Percentiles rank a stretch among this genome's conserved stretches.
Conservation (phyloP, 345 rosid genomes). For the Sonneratia alba region DNA sequence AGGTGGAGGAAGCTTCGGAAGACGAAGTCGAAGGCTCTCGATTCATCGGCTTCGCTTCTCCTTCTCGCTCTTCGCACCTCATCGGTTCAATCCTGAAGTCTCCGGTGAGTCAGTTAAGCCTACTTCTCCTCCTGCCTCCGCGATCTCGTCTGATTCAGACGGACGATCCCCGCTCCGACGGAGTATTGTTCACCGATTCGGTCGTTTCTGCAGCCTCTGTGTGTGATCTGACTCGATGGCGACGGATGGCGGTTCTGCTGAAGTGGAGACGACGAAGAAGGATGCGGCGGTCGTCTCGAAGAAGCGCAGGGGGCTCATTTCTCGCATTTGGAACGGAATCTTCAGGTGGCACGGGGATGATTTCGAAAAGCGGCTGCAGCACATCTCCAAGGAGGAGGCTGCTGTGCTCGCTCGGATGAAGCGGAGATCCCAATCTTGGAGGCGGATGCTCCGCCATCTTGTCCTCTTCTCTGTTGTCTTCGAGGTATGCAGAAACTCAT, state of each 20-base stretch:
- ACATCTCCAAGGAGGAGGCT: constrained; percentile 84
- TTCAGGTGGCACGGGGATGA: constrained; percentile 55
- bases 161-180: not conserved
- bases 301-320: constrained; percentile 52
- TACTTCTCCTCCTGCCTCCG: not conserved
- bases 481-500: constrained; percentile 39
- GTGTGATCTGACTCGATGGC: no score
- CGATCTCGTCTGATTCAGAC: not conserved
- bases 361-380: constrained; percentile 80
- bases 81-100: not conserved
- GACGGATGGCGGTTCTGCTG: not conserved
- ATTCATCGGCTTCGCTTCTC: not conserved
- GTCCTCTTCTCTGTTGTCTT: constrained; percentile 53
- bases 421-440: constrained; percentile 52
- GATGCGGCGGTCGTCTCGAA: constrained; percentile 10
- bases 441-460: constrained; percentile 49
- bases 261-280: constrained; percentile 13
- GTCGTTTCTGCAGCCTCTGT: not conserved
- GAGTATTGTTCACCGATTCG: not conserved
- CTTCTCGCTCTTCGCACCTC: not conserved
- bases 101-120: not conserved
- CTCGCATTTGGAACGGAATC: constrained; percentile 62
- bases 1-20: no score
- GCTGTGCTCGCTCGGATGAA: constrained; percentile 54
- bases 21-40: not conserved